These are phyloP conservation scores for Incumbomyces lentus DNA, from an alignment of 2,329 filamentous ascomycete species.

Conservation along the genomic window DNA sequence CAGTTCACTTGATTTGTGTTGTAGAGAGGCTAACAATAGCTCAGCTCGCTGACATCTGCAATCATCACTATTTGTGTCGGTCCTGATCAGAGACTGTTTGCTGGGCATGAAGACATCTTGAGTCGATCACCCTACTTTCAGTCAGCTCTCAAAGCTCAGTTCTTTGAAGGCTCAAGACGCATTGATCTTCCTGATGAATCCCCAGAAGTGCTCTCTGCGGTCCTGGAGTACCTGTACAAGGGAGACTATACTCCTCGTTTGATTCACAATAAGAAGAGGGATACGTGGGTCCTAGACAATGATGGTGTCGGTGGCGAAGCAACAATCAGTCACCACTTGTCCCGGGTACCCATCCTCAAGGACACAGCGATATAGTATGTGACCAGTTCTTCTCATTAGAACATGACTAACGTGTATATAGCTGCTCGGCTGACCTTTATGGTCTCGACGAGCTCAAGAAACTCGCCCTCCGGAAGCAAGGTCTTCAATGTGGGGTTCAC, in stretches of 20 bases:
- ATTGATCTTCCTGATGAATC: slow-evolving; percentile 76
- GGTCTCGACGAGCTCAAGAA: slow-evolving; percentile 75
- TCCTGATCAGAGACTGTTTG: slow-evolving; percentile 75
- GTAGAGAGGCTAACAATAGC: slow-evolving; percentile 3
- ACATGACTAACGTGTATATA: slow-evolving; percentile 19
- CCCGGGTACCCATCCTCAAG: slow-evolving; percentile 62
- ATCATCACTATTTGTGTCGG: slow-evolving; percentile 75
- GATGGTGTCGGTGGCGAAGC: slow-evolving; percentile 39
- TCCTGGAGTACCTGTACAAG: slow-evolving; percentile 88
- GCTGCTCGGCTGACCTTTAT: slow-evolving; percentile 74
- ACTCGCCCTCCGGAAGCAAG: slow-evolving; percentile 77
- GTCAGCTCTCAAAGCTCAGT: slow-evolving; percentile 51
- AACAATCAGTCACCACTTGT: slow-evolving; percentile 57
- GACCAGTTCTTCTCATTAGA: neutral
- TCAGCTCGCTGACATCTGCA: slow-evolving; percentile 50
- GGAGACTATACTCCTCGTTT: slow-evolving; percentile 84
- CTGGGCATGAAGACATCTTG: slow-evolving; percentile 80
- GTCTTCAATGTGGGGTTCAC: slow-evolving; percentile 72
- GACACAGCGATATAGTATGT: slow-evolving; percentile 75
- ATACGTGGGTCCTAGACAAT: slow-evolving; percentile 74
- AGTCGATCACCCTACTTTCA: slow-evolving; percentile 70
- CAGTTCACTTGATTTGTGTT: neutral
- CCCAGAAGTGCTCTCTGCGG: slow-evolving; percentile 79
- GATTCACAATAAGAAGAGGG: slow-evolving; percentile 67
- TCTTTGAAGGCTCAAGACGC: slow-evolving; percentile 55